These are phyloP conservation scores for Teratosphaeria pseudoeucalypti DNA, from an alignment of 2,329 filamentous ascomycete genomes.

Conservation along the genomic window DNA sequence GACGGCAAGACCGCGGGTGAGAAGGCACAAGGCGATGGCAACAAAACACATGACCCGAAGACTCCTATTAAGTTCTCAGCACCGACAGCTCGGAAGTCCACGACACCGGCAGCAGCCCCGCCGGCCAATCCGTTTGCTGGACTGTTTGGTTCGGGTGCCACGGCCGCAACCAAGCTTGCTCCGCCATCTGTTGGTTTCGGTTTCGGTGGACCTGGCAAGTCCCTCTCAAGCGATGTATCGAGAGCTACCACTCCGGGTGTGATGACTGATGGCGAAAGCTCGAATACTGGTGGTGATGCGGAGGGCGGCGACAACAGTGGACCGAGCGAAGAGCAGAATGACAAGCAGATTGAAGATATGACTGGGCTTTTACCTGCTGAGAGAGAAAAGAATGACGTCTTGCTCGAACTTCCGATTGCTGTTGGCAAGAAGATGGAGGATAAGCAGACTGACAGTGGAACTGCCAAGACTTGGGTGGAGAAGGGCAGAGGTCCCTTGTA, in stretches of 20 bases:
- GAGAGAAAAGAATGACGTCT: conserved; percentile 52
- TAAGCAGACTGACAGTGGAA: conserved; percentile 38
- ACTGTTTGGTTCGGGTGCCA: conserved; percentile 9
- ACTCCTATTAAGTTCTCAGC: conserved; percentile 39
- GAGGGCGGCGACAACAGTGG: conserved; percentile 19
- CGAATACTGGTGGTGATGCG: conserved; percentile 8
- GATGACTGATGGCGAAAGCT: conserved; percentile 28
- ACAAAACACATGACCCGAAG: conserved; percentile 40
- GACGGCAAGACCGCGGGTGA: conserved; percentile 7
- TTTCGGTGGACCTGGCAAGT: conserved; percentile 23
- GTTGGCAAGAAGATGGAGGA: conserved; percentile 55
- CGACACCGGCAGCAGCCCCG: conserved; percentile 10
- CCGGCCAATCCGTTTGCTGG: conserved; percentile 7
- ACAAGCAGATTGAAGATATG: conserved; percentile 54
- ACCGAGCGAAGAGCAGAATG: conserved; percentile 15
- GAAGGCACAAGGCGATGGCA: conserved; percentile 17
- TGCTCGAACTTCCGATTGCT: conserved; percentile 57
- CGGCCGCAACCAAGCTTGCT: conserved; percentile 6
- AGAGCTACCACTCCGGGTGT: conserved; percentile 38
- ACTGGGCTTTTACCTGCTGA: conserved; percentile 55
- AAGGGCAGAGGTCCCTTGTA: conserved; percentile 63
- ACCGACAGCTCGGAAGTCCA: conserved; percentile 4
- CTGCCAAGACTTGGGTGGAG: conserved; percentile 53
- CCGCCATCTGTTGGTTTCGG: conserved; percentile 26
- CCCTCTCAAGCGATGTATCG: conserved; percentile 31